A percentile compares a stretch with the other conserved stretches of the same genome.
phyloP scores from a whole-genome alignment of 305 asterid species.

The Stenogyne calaminthoides region DNA sequence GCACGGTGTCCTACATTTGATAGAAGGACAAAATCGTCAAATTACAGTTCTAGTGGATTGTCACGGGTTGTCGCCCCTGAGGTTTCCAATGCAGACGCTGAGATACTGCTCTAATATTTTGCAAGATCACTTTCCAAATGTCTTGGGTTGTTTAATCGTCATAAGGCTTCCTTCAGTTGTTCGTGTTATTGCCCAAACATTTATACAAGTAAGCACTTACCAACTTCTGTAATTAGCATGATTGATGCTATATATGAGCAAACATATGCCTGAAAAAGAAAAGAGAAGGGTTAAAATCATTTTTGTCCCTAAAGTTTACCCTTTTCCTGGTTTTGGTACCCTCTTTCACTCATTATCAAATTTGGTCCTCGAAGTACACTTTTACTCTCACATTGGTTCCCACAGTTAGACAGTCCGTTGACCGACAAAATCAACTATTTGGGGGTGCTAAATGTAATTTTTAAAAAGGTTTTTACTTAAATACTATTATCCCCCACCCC shows the following conservation, averaged over 20 bases:
- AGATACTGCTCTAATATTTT: conserved; percentile 73
- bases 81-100: conserved; percentile 82
- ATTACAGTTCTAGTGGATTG: conserved; percentile 89
- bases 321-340: neutral
- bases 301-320: neutral
- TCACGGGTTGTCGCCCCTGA: conserved; percentile 77
- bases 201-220: conserved; percentile 65
- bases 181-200: conserved; percentile 82
- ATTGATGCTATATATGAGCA: conserved; percentile 7
- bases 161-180: conserved; percentile 85
- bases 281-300: neutral
- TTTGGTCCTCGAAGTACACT: neutral
- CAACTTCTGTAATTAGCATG: neutral
- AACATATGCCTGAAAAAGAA: neutral
- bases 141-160: conserved; percentile 74
- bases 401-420: neutral
- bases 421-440: neutral
- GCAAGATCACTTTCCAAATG: conserved; percentile 90
- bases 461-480: no score
- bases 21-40: conserved; percentile 59
- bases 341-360: neutral
- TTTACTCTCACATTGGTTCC: neutral
- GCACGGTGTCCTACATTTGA: conserved; percentile 71
- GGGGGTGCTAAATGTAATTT: neutral
- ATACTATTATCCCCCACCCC: no score